A percentile compares a stretch with the other conserved stretches of the same genome.
These are phyloP conservation scores for Rosa multiflora DNA, from an alignment of 306 rosid genomes.

Conservation along the genomic window DNA sequence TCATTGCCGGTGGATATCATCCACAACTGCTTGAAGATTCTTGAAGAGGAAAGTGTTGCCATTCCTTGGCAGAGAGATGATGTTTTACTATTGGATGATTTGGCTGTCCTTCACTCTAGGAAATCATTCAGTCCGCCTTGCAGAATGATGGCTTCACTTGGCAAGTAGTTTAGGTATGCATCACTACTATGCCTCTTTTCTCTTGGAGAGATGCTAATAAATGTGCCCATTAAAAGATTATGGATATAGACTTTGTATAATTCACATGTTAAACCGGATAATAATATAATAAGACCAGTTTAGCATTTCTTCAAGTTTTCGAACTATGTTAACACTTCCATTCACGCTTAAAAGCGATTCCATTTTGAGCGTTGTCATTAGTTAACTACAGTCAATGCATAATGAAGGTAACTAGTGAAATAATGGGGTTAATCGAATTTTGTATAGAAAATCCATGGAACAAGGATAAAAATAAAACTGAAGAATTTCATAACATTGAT, in stretches of 20 bases:
- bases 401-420: too few species aligned
- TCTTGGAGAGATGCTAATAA: not conserved
- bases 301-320: not conserved
- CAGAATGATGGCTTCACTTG: constrained; percentile 54
- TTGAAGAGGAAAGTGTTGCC: constrained; percentile 75
- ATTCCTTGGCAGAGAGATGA: constrained; percentile 70
- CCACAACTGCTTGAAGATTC: constrained; percentile 57
- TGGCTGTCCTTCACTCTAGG: constrained; percentile 81
- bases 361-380: not conserved
- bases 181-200: not conserved
- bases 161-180: constrained; percentile 23
- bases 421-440: not conserved
- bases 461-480: not conserved
- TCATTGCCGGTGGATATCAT: constrained; percentile 62
- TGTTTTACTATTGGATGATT: constrained; percentile 69
- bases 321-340: not conserved
- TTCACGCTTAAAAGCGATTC: not conserved
- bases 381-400: too few species aligned
- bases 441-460: not conserved
- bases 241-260: not conserved
- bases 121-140: constrained; percentile 72
- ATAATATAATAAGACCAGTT: not conserved
- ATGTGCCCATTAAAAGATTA: not conserved
- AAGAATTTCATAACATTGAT: not conserved
- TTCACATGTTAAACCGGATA: not conserved